Base-by-base conservation (phyloP, 2,329 filamentous ascomycete genomes). In the Xylariales sp. region DNA sequence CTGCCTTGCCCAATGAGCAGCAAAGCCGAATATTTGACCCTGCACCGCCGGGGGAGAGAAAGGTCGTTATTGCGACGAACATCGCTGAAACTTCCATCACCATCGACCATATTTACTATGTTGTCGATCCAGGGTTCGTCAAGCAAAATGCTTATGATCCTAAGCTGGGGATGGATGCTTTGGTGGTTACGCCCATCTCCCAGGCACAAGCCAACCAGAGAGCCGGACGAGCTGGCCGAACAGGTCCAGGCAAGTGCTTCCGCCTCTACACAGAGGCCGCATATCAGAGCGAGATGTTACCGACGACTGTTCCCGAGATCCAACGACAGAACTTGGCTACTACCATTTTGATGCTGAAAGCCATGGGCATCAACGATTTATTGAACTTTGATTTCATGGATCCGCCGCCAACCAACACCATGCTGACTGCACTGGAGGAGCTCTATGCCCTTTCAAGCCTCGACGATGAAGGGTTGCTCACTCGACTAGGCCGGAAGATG, bases 371-470 rank as follows among this genome's bases (percentile, higher is more conserved):
- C 63, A 97, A 98, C 58, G 93, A 98, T 58, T 72, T 98, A 2
- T 74, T 98, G 10, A 89, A 95, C 58, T 98, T 98, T 56, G 91
- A 97, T 65, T 98, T 98, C 56, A 97, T 98, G 91, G 93, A 98
- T 56, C 90, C 93, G 0, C 93, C 93, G 0, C 93, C 93, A 0
- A 93, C 93, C 21, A 96, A 97, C 56, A 97, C 93, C 10, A 96
- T 97, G 88, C 76, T 98, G 49, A 95, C 89, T 37, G 93, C 93
- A 0, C 71, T 98, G 3, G 94, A 98, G 65, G 93, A 97, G 59
- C 73, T 98, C 0, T 98, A 98, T 57, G 88, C 89, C 1, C 71
- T 98, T 9, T 88, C 85, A 3, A 91, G 91, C 0, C 73, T 98
- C 0, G 93, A 98, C 50, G 91, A 98, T 54, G 93, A 98, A 73